Base-by-base conservation (phyloP, 352 stramenopile species). In the Phytophthora niederhauseri region DNA sequence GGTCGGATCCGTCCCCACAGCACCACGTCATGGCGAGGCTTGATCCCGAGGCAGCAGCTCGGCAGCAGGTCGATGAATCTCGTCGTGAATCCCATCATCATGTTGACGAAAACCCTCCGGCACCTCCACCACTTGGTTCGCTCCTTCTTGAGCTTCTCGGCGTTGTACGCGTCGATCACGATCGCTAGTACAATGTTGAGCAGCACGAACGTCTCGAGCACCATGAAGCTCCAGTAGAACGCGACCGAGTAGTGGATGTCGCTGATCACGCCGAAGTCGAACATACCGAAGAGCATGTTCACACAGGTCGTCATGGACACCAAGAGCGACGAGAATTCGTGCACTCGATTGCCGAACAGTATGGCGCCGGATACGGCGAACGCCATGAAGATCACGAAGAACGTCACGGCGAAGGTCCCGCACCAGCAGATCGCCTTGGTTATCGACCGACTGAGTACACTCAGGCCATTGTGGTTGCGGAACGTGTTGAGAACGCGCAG, bases 101-200 rank as follows among this genome's bases (percentile, higher is more conserved):
- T 49, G 17, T 64, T 64, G 43, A 24, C 45, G 17, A 64, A 6
- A 49, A 64, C 57, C 3, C 45, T 46, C 22, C 57, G 57, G 38
- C 57, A 64, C 30, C 57, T 48, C 56, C 64, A 70, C 46, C 64
- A 70, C 9, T 70, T 80, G 30, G 59, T 70, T 19, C 51, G 69
- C 24, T 60, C 73, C 6, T 68, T 70, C 6, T 72, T 72, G 24
- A 65, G 57, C 45, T 81, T 67, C 11, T 76, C 79, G 14, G 76
- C 66, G 1, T 61, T 66, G 66, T 85, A 91, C 17, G 80, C 71
- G 36, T 88, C 78, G 30, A 91, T 70, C 2, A 89, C 80, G 48
- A 91, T 91, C 22, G 80, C 82, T 19, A 91, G 73, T 67, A 89
- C 85, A 64, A 91, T 88, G 62, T 87, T 91, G 56, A 88, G 78